phyloP scores from a whole-genome alignment of 1,139 yeast species.

The Scheffersomyces segobiensis region DNA sequence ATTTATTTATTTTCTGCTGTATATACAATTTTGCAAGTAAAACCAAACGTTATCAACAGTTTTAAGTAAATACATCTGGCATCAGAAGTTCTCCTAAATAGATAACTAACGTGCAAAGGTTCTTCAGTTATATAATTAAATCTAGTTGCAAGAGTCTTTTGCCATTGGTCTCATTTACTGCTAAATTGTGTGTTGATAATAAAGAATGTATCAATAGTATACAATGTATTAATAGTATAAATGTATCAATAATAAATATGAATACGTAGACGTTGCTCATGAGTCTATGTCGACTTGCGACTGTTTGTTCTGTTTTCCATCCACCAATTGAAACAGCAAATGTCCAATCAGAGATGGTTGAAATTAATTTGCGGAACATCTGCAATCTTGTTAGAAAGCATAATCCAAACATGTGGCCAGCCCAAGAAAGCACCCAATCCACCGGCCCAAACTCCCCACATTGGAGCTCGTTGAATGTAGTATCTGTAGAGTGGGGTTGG shows the following conservation, averaged over 20 bases:
- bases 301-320: background rate
- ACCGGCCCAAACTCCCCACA: conserved; percentile 31
- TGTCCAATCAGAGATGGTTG: background rate
- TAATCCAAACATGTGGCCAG: conserved; percentile 38
- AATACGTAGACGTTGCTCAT: background rate
- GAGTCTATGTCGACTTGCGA: background rate
- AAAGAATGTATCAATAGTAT: background rate
- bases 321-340: background rate
- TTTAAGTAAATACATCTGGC: too few relatives aligned
- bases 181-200: background rate
- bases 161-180: background rate
- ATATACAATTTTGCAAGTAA: too few relatives aligned
- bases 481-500: conserved; percentile 24
- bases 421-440: conserved; percentile 34
- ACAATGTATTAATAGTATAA: background rate
- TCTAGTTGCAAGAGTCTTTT: too few relatives aligned
- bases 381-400: conserved; percentile 22
- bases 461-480: conserved; percentile 34
- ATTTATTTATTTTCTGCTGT: too few relatives aligned
- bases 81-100: too few relatives aligned
- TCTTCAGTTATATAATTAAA: too few relatives aligned
- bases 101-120: too few relatives aligned
- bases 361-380: conserved; percentile 30
- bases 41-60: too few relatives aligned
- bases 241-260: background rate